These are phyloP conservation scores for Sonneratia caseolaris DNA, from an alignment of 345 rosid species.

Conservation along the genomic window DNA sequence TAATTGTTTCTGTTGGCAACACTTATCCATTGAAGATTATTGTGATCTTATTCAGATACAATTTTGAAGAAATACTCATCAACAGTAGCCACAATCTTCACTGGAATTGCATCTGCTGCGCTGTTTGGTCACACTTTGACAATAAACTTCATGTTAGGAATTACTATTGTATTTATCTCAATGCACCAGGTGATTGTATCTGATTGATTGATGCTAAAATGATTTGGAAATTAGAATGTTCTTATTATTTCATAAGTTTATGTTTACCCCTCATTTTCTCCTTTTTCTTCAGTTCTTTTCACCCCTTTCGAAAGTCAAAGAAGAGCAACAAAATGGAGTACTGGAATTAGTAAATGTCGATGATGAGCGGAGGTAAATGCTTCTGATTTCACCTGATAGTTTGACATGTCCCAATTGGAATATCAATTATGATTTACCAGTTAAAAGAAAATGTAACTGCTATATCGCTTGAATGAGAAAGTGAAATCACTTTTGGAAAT, in stretches of 20 bases:
- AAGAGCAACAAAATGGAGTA: constrained; percentile 59
- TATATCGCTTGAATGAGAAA: neutral
- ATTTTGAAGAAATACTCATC: constrained; percentile 98
- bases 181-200: constrained; percentile 82
- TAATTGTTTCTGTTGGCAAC: neutral
- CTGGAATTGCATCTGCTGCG: constrained; percentile 87
- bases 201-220: neutral
- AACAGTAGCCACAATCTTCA: constrained; percentile 94
- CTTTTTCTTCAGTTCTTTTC: constrained; percentile 65
- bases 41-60: constrained; percentile 47
- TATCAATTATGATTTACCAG: neutral
- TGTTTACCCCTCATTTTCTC: constrained; percentile 2
- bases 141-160: constrained; percentile 81
- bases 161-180: constrained; percentile 87
- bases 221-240: neutral
- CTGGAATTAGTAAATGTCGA: constrained; percentile 39
- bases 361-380: constrained; percentile 42
- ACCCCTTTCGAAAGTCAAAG: constrained; percentile 70
- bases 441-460: neutral
- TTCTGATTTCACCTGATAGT: neutral
- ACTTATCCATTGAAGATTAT: neutral
- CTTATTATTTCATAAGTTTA: neutral
- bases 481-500: neutral
- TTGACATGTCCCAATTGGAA: neutral
- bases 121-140: constrained; percentile 90